Evolutionary conservation across 345 rosid species (phyloP), one percentile per base, ranked within the genome.

Genomic region (Eutrema yunnanense): DNA sequence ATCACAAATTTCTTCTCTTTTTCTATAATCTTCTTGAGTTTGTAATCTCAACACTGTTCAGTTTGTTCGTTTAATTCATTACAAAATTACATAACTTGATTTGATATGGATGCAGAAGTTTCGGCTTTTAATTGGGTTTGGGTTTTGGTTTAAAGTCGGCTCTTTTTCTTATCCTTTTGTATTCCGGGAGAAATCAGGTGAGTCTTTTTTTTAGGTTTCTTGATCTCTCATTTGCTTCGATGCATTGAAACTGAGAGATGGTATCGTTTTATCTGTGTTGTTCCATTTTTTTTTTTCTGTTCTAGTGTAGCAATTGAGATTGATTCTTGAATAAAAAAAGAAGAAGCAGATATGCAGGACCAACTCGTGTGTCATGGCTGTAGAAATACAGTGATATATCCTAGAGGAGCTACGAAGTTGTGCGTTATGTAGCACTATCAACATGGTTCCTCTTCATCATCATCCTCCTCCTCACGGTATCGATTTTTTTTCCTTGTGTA

Each of bases 331-430:
- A 47, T 61, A 71, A n/a, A 77, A 67, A 78, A 90, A 95, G 65
- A 4, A 8, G 59, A 27, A 75, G 60, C 80, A 91, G 97, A 71
- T 54, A 94, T 94, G 98, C 97, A 94, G 92, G 86, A 92, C 81
- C n/a, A n/a, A n/a, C n/a, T n/a, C n/a, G n/a, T n/a, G n/a, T n/a
- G n/a, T n/a, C n/a, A n/a, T n/a, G n/a, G n/a, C n/a, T n/a, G n/a
- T n/a, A n/a, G n/a, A n/a, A n/a, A n/a, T n/a, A n/a, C n/a, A n/a
- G n/a, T n/a, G n/a, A n/a, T n/a, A n/a, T n/a, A n/a, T n/a, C n/a
- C n/a, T n/a, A n/a, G n/a, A n/a, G n/a, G n/a, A n/a, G n/a, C n/a
- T n/a, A n/a, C n/a, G n/a, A n/a, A n/a, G n/a, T n/a, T n/a, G n/a
- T n/a, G n/a, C n/a, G n/a, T n/a, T n/a, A n/a, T n/a, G n/a, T n/a